These are phyloP conservation scores for Fraxinus angustifolia DNA, from an alignment of 305 asterid species.

Conservation along the genomic window DNA sequence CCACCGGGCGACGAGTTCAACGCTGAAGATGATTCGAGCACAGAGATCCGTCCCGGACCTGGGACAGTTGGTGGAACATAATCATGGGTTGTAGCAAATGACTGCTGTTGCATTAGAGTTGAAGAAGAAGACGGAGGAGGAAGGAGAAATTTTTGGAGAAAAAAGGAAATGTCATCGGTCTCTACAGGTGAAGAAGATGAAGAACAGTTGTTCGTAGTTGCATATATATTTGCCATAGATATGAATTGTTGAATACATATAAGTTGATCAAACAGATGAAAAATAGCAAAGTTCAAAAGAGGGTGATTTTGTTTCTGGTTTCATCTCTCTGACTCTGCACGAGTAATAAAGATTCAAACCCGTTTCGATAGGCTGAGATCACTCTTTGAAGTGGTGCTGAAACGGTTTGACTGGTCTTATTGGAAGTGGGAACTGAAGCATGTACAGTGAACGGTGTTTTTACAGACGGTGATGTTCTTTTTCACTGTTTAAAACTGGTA, in stretches of 20 bases:
- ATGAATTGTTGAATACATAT: neutral
- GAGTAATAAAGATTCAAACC: neutral
- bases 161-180: conserved; percentile 63
- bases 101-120: conserved; percentile 17
- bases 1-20: conserved; percentile 28
- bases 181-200: conserved; percentile 35
- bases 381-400: neutral
- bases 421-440: neutral
- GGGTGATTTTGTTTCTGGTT: neutral
- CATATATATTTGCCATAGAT: conserved; percentile 49
- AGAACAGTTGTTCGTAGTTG: conserved; percentile 3
- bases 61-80: conserved; percentile 1
- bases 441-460: neutral
- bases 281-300: conserved; percentile 5
- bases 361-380: conserved; percentile 4
- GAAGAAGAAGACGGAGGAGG: conserved; percentile 39
- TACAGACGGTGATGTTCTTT: neutral
- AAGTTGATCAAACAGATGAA: conserved; percentile 18
- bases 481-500: neutral
- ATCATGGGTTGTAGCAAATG: neutral
- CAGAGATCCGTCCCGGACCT: conserved; percentile 31
- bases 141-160: conserved; percentile 55
- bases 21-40: conserved; percentile 24
- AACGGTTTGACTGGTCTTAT: neutral
- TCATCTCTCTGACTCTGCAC: neutral